Evolutionary conservation across 352 stramenopile species (phyloP).

Genomic region (Pelagophyceae sp.): DNA sequence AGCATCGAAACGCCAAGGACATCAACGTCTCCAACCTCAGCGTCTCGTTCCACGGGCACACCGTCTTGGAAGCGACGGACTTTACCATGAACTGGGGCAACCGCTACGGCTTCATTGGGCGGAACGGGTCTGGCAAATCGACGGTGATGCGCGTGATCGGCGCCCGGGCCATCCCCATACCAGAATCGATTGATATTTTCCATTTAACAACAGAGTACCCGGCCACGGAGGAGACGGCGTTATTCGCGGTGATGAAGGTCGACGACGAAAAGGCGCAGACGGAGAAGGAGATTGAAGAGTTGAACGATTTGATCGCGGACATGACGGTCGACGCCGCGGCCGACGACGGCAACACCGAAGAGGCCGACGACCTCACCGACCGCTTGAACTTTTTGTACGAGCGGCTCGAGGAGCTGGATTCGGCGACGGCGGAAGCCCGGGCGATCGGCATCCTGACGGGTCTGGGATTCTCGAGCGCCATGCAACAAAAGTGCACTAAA

Average conservation of each 20-base stretch:
- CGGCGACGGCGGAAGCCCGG: conserved; percentile 75
- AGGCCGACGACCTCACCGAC: conserved; percentile 59
- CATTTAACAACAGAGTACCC: conserved; percentile 92
- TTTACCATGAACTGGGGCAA: conserved; percentile 94
- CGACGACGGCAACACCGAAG: conserved; percentile 33
- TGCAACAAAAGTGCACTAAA: conserved; percentile 84
- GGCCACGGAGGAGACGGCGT: conserved; percentile 73
- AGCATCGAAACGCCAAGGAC: conserved; percentile 50
- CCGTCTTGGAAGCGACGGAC: conserved; percentile 85
- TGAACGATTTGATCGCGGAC: conserved; percentile 78
- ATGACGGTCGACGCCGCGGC: conserved; percentile 61
- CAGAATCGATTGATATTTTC: conserved; percentile 90
- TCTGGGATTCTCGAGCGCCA: conserved; percentile 86
- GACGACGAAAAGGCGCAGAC: conserved; percentile 83
- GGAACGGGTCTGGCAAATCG: conserved; percentile 89
- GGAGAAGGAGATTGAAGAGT: conserved; percentile 76
- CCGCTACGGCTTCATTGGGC: conserved; percentile 89
- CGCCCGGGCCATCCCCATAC: conserved; percentile 81
- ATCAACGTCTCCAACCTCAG: conserved; percentile 59
- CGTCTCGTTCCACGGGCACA: conserved; percentile 48
- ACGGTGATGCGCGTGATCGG: conserved; percentile 95
- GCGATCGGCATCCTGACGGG: conserved; percentile 84
- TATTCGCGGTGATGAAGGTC: conserved; percentile 86
- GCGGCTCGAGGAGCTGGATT: conserved; percentile 84
- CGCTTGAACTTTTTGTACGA: conserved; percentile 85